These are phyloP conservation scores for Teratosphaeria destructans DNA, from an alignment of 2,329 filamentous ascomycete species.

Conservation along the genomic window DNA sequence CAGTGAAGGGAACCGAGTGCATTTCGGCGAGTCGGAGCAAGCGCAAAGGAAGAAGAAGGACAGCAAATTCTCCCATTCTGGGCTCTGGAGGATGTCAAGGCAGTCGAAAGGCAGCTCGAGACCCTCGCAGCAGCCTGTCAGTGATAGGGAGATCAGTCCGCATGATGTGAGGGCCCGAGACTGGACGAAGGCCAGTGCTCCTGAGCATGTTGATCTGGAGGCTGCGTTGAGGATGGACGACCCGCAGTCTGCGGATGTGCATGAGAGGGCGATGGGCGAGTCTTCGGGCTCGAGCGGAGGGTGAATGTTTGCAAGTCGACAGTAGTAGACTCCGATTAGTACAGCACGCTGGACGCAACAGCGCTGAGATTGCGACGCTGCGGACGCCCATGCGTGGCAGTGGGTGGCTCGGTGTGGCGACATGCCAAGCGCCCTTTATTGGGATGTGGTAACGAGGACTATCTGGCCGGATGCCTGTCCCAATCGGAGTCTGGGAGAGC, in stretches of 20 bases:
- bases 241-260: not conserved
- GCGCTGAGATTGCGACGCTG: not conserved
- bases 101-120: not conserved
- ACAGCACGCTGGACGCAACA: not conserved
- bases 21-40: conserved; percentile 17
- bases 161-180: conserved; percentile 4
- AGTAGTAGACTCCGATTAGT: not conserved
- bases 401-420: no score
- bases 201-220: conserved; percentile 17
- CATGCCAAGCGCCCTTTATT: no score
- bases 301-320: not conserved
- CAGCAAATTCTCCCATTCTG: not conserved
- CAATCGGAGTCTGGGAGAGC: no score
- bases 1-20: conserved; percentile 17
- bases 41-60: conserved; percentile 13
- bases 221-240: conserved; percentile 13
- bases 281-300: conserved; percentile 2
- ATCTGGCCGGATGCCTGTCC: no score
- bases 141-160: conserved; percentile 4
- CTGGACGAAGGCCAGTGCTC: conserved; percentile 8
- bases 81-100: not conserved
- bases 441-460: no score
- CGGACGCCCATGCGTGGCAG: no score
- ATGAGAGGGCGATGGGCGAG: not conserved
- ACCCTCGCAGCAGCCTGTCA: not conserved